Conservation (phyloP, 805 yeast species). For the Saturnispora quitensis region DNA sequence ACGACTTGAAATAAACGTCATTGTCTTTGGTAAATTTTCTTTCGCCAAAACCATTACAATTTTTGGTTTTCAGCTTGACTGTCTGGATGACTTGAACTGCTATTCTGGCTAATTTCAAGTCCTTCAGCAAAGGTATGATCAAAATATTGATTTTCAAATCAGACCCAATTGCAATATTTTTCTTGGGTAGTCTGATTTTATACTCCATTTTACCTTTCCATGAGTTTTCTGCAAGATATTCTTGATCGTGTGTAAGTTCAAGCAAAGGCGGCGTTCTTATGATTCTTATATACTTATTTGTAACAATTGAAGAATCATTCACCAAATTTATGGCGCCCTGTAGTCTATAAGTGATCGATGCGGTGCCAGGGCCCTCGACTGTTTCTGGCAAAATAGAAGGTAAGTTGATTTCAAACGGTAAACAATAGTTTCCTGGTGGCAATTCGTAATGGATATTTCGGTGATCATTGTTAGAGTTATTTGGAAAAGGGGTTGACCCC, state of each 20-base stretch:
- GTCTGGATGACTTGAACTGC: conserved; percentile 28
- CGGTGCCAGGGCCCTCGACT: conserved; percentile 39
- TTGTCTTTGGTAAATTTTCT: conserved; percentile 20
- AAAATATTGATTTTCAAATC: conserved; percentile 33
- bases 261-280: conserved; percentile 35
- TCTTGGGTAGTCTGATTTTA: conserved; percentile 34
- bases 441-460: conserved; percentile 25
- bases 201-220: conserved; percentile 50
- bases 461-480: conserved; percentile 7
- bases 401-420: conserved; percentile 37
- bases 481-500: conserved; percentile 29
- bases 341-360: conserved; percentile 34
- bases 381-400: conserved; percentile 43
- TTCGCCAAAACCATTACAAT: conserved; percentile 16
- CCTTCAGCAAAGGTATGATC: conserved; percentile 40
- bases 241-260: conserved; percentile 32
- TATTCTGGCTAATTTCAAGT: conserved; percentile 31
- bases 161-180: conserved; percentile 40
- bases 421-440: conserved; percentile 43
- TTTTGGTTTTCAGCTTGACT: conserved; percentile 17
- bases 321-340: conserved; percentile 17
- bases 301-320: neutral
- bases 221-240: conserved; percentile 37
- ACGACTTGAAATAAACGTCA: conserved; percentile 27
- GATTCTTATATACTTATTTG: conserved; percentile 33